Percentiles rank a stretch among this genome's conserved stretches.
These are phyloP conservation scores for Phyllosticta citrichinensis DNA, from an alignment of 2,329 filamentous ascomycete species.

Conservation along the genomic window DNA sequence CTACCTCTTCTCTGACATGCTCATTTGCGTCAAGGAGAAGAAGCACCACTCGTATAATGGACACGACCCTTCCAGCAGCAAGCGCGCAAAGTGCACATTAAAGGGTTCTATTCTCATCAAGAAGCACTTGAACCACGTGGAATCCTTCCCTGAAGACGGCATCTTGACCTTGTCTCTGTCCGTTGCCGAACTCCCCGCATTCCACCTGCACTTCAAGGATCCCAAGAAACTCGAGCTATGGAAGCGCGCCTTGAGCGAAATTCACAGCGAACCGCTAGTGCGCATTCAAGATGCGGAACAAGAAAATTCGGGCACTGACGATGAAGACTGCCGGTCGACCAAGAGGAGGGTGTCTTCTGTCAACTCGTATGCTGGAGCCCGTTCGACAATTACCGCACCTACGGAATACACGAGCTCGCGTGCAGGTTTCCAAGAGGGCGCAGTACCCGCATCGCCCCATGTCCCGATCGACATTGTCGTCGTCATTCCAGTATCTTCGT, in stretches of 20 bases:
- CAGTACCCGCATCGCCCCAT: constrained; percentile 52
- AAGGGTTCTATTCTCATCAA: constrained; percentile 98
- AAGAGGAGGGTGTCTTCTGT: constrained; percentile 70
- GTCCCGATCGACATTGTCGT: constrained; percentile 93
- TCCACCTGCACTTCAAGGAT: constrained; percentile 83
- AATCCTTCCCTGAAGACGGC: constrained; percentile 62
- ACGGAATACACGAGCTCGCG: constrained; percentile 34
- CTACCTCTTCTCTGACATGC: constrained; percentile 95
- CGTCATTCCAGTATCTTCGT: constrained; percentile 92
- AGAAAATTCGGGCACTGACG: constrained; percentile 73
- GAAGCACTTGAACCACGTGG: constrained; percentile 90
- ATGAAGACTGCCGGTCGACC: constrained; percentile 65
- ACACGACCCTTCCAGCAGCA: constrained; percentile 37
- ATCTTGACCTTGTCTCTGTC: constrained; percentile 83
- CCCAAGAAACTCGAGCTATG: constrained; percentile 78
- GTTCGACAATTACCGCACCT: constrained; percentile 71
- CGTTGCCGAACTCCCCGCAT: constrained; percentile 83
- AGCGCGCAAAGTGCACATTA: constrained; percentile 68
- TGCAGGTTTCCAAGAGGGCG: constrained; percentile 32
- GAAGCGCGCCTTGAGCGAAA: constrained; percentile 76
- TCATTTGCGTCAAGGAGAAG: constrained; percentile 99
- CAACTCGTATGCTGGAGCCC: constrained; percentile 71
- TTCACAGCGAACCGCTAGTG: constrained; percentile 53
- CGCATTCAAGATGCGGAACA: constrained; percentile 66
- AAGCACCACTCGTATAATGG: constrained; percentile 59